Evolutionary conservation across 306 rosid species (phyloP).

Genomic region (Crotalaria pallida): DNA sequence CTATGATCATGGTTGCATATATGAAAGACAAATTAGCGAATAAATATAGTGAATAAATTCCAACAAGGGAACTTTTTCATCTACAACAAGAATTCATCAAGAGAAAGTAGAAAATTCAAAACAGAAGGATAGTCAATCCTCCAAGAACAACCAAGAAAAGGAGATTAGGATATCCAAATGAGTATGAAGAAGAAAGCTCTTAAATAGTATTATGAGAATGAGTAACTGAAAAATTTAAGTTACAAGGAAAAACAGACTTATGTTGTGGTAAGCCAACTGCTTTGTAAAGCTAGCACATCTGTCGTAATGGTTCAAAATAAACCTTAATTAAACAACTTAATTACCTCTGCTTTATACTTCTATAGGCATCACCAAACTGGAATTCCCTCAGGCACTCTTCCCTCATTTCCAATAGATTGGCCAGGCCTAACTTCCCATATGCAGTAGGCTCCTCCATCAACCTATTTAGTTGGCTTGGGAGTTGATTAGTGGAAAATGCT

Average conservation of each 20-base stretch:
- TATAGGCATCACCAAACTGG: constrained; percentile 89
- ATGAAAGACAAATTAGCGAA: background rate
- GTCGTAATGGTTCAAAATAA: background rate
- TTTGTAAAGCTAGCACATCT: constrained; percentile 7
- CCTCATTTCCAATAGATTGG: constrained; percentile 92
- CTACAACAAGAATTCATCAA: background rate
- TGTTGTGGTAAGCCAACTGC: background rate
- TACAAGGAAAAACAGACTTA: background rate
- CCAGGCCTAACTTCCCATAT: constrained; percentile 90
- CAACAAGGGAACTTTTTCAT: background rate
- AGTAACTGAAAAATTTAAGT: background rate
- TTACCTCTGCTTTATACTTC: constrained; percentile 94
- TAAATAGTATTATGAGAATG: background rate
- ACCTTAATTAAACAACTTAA: background rate
- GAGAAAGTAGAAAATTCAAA: background rate
- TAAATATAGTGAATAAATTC: background rate
- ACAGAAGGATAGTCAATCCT: background rate
- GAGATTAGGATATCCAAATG: background rate
- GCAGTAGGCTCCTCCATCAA: constrained; percentile 98
- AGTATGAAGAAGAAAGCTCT: background rate
- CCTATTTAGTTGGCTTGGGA: constrained; percentile 40
- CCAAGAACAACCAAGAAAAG: background rate
- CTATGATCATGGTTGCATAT: background rate
- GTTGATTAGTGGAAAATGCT: constrained; percentile 12
- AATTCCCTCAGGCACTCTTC: constrained; percentile 99